Evolutionary conservation across 2,329 filamentous ascomycete species (phyloP).

Genomic region (Aspergillus pseudonomiae): DNA sequence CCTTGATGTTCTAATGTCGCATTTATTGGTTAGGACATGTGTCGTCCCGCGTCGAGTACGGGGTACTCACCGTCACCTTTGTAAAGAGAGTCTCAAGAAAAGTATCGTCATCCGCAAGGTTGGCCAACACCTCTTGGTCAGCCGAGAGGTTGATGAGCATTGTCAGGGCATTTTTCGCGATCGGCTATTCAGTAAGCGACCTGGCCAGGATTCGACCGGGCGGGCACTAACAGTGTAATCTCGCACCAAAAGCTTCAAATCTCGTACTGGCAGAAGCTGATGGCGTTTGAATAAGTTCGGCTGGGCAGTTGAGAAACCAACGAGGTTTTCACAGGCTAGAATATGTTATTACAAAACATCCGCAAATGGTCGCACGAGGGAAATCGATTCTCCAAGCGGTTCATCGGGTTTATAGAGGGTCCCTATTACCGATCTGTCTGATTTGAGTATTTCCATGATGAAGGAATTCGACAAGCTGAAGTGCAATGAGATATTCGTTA

Average conservation of each 20-base stretch:
- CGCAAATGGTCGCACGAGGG: constrained; percentile 8
- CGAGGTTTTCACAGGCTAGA: constrained; percentile 77
- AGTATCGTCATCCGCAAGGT: constrained; percentile 73
- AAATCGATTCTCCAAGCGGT: constrained; percentile 13
- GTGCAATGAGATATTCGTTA: neutral
- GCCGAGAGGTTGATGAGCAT: constrained; percentile 80
- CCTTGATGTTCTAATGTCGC: constrained; percentile 52
- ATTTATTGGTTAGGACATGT: constrained; percentile 12
- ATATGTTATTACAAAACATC: constrained; percentile 5
- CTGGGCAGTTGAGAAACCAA: constrained; percentile 78
- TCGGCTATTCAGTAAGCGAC: constrained; percentile 59
- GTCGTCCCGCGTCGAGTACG: constrained; percentile 9
- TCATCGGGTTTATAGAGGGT: neutral
- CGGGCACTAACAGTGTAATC: constrained; percentile 71
- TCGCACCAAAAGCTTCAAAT: constrained; percentile 82
- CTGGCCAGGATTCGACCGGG: neutral
- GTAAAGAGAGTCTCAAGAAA: constrained; percentile 76
- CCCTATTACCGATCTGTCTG: constrained; percentile 67
- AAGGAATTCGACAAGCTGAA: constrained; percentile 74
- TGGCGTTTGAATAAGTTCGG: constrained; percentile 82
- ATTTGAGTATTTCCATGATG: constrained; percentile 91
- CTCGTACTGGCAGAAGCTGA: constrained; percentile 75
- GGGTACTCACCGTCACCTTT: constrained; percentile 74
- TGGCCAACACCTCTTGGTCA: constrained; percentile 74
- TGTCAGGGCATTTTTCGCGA: constrained; percentile 88